Base-by-base conservation (phyloP, 2,329 filamentous ascomycete species). In the Curvularia spicifera region DNA sequence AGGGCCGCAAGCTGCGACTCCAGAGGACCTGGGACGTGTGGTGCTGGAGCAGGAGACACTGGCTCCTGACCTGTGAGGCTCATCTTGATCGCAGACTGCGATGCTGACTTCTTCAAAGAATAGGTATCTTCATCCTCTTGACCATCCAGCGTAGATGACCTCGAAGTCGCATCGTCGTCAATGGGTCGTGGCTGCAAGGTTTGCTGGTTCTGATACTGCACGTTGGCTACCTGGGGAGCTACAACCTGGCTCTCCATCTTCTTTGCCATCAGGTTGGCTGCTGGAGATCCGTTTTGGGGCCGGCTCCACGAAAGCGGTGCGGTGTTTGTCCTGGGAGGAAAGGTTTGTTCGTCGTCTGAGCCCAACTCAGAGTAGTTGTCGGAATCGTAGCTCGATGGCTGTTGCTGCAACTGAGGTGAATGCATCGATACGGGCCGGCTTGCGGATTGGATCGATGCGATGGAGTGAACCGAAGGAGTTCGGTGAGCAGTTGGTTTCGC, bases 1-100 rank as follows among this genome's bases (percentile, higher is more conserved):
- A 77, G 60, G 18, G 71, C 68, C 3, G 72, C 70, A 37, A 77
- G 71, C 52, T 77, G 75, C 9, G 72, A 71, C 56, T 76, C 74
- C 6, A 77, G 57, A 29, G 74, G 74, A 2, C 75, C 75, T 31
- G 72, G 68, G n/a, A 71, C 48, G 51, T 72, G 72, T 9, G 67
- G 69, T 13, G 63, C 65, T 12, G 63, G 63, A 7, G 57, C 58
- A 10, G 65, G 63, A 2, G 67, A 61, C 3, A 60, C 35, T 18
- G 67, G 63, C 29, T 70, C 67, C 10, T 73, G 62, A 24, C 61
- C 50, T 4, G 59, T 39, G 7, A 31, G 35, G 18, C 29, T 59
- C 51, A 49, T 61, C 35, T 53, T 45, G 10, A 54, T 60, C 51
- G 58, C 64, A 8, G 70, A 56, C 5, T 69, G 56, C 18, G 61